Evolutionary conservation across 495 filamentous ascomycete genomes (phyloP), one percentile per base, ranked within the genome.

Genomic region (Hypoxylon perforatum): DNA sequence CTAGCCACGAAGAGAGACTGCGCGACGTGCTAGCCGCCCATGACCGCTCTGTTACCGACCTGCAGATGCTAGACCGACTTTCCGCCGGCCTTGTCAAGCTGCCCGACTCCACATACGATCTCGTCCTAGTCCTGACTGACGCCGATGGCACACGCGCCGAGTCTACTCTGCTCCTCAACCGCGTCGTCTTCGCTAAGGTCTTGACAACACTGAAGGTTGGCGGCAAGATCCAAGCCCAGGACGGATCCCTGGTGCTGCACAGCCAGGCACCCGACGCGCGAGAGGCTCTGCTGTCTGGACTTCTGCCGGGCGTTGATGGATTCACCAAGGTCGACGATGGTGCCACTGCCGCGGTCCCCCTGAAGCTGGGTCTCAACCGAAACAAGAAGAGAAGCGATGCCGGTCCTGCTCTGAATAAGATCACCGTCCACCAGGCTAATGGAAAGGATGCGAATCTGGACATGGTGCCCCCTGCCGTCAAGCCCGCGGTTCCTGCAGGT

Each of bases 61-160:
- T 99, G 38, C 96, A 98, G 74, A 99, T 99, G 95, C 91, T 99
- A 55, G 95, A 99, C 79, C 92, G 95, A 28, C 85, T 99, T 15
- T 88, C 92, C 0, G 84, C 91, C 38, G 92, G 92, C 51, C 84
- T 97, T 39, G 91, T 95, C 50, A 76, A 86, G 3, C 88, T 99
- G 4, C 92, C 95, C 1, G 57, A 83, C 11, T 74, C 84, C 22
- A 92, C 90, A 52, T 98, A 98, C 82, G 91, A 96, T 71, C 78
- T 91, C 46, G 84, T 97, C 9, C 84, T 97, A 12, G 82, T 99
- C n/a, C 86, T 98, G 35, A 87, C 89, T 57, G 91, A 92, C 72
- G 80, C 89, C 21, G 86, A 93, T 73, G 84, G 87, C 45, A 80
- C 78, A 11, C 81, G 83, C 35, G 64, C 79, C 9, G 90, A 94